A percentile compares a stretch with the other conserved stretches of the same genome.
Evolutionary conservation across 2,329 filamentous ascomycete species (phyloP).

Genomic region (Ceratocystis diversiconidia): DNA sequence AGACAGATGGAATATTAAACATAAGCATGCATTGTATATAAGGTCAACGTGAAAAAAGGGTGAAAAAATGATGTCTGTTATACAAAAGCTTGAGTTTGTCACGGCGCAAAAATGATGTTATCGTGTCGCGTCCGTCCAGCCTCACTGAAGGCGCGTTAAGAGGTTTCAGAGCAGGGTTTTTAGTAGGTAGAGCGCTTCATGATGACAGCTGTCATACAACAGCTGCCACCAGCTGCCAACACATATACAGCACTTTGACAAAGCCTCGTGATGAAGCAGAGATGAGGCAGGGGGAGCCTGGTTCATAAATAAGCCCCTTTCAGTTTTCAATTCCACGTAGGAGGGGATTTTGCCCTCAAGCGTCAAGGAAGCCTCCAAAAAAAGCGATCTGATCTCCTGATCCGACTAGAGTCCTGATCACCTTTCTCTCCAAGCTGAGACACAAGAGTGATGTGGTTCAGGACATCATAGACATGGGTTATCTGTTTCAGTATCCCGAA

Average conservation of each 20-base stretch:
- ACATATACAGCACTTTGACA: background rate
- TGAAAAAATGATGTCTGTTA: background rate
- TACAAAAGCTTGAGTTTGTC: background rate
- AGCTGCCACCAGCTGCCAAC: background rate
- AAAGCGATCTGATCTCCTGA: background rate
- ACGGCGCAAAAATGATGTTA: background rate
- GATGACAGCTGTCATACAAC: background rate
- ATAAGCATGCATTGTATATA: conserved; percentile 6
- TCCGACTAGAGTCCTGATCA: background rate
- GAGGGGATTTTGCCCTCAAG: too few relatives aligned
- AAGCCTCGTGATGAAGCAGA: background rate
- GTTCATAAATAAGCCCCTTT: background rate
- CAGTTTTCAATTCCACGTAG: background rate
- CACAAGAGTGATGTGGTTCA: background rate
- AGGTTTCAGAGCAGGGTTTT: background rate
- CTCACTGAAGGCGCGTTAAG: background rate
- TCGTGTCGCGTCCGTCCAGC: background rate
- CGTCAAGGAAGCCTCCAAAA: background rate
- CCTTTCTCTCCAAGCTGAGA: background rate
- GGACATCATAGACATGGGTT: background rate
- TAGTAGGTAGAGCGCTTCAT: background rate
- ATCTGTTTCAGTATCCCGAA: background rate
- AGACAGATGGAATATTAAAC: background rate
- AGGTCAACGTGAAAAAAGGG: background rate
- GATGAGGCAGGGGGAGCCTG: background rate